These are phyloP conservation scores for Penicillium antarcticum DNA, from an alignment of 495 filamentous ascomycete species.

Conservation along the genomic window DNA sequence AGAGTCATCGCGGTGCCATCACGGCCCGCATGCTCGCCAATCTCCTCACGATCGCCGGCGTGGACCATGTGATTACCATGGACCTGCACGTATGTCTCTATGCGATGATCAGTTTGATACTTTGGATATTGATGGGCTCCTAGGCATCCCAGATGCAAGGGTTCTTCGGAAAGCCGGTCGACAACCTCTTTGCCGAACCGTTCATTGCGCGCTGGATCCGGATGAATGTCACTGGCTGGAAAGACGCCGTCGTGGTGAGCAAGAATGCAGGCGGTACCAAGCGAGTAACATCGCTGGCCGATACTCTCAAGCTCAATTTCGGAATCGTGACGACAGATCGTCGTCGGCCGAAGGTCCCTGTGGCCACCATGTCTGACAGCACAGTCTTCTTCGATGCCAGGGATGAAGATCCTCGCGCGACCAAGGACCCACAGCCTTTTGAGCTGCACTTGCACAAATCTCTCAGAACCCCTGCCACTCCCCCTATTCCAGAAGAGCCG, in stretches of 20 bases:
- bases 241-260: conserved; percentile 89
- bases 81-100: conserved; percentile 72
- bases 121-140: conserved; percentile 17
- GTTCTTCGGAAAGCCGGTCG: conserved; percentile 96
- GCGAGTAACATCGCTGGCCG: conserved; percentile 92
- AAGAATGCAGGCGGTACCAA: conserved; percentile 98
- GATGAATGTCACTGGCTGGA: conserved; percentile 82
- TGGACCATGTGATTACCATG: conserved; percentile 96
- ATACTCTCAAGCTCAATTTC: conserved; percentile 95
- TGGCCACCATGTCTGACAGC: conserved; percentile 62
- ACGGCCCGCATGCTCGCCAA: conserved; percentile 97
- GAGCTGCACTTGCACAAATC: conserved; percentile 26
- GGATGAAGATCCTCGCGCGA: conserved; percentile 28
- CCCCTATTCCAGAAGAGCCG: conserved; percentile 15
- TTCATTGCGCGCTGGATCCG: conserved; percentile 95
- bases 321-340: conserved; percentile 94
- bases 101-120: background rate
- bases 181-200: conserved; percentile 95
- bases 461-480: conserved; percentile 10
- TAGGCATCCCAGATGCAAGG: conserved; percentile 95
- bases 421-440: conserved; percentile 31
- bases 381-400: conserved; percentile 50
- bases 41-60: conserved; percentile 84
- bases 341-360: conserved; percentile 53
- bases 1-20: conserved; percentile 93